Base-by-base conservation (phyloP, 768 basidiomycete genomes). In the Lactifluus volemus region DNA sequence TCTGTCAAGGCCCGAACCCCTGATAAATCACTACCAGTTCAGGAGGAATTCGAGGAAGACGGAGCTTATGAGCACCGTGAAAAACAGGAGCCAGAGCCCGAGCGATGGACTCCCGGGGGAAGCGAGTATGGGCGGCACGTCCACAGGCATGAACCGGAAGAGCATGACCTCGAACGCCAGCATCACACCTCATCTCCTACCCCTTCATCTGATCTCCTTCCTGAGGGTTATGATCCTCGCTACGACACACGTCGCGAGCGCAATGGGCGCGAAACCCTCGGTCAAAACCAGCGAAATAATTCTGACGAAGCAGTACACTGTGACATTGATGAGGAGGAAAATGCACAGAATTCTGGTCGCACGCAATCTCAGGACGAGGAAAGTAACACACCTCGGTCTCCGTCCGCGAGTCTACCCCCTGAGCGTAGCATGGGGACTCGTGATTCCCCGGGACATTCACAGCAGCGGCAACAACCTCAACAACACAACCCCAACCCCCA, bases 321-420 rank as follows among this genome's bases (percentile, higher is more conserved):
- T 34, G 55, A 55, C 4, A 63, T 32, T 11, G 59, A 55, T 42
- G 58, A 61, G 8, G 58, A 61, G 8, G 58, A 59, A n/a, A 55
- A 57, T 44, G 56, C 34, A 42, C 63, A 59, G 29, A 53, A 50
- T 39, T 60, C 55, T 25, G 44, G 63, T 55, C 59, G 29, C 21
- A 55, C 53, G 15, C 63, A 61, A 38, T 57, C 55, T 12, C 63
- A 66, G 49, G 65, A 66, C 32, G 65, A 66, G 48, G 65, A 66
- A 51, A 66, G 65, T 58, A 65, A 65, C 38, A 66, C 65, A 4
- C 65, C 65, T 8, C 59, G 65, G 12, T 66, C 65, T 6, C 65
- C 65, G 1, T 65, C 64, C 8, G 63, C 41, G 48, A 47, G 44
- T 42, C 36, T 66, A 5, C 65, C 65, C 2, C 51, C 59, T 39